Evolutionary conservation across 1,284 basidiomycete species (phyloP).

Genomic region (Ceratobasidium theobromae): DNA sequence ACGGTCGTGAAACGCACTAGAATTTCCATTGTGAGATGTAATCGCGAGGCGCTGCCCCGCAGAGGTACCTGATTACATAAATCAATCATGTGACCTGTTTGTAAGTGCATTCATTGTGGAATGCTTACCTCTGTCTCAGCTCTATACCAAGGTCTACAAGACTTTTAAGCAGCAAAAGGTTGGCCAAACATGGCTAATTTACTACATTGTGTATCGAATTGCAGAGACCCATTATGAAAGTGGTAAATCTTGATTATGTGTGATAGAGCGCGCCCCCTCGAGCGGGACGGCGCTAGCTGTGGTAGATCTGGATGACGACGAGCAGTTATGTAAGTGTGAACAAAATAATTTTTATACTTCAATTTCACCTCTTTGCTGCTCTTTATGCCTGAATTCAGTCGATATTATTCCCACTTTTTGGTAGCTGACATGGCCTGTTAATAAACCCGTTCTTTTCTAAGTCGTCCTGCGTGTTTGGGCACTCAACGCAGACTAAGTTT

Average conservation of each 20-base stretch:
- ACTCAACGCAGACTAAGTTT: slow-evolving; percentile 55
- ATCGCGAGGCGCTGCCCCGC: no score
- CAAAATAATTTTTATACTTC: slow-evolving; percentile 29
- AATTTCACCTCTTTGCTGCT: neutral
- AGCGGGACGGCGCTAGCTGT: slow-evolving; percentile 52
- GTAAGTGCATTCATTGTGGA: no score
- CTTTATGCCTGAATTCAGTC: slow-evolving; percentile 53
- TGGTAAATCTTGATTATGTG: slow-evolving; percentile 46
- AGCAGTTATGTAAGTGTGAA: slow-evolving; percentile 59
- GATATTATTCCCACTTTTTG: slow-evolving; percentile 69
- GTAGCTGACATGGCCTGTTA: slow-evolving; percentile 59
- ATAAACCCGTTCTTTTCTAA: slow-evolving; percentile 63
- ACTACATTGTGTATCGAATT: slow-evolving; percentile 84
- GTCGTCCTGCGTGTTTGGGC: no score
- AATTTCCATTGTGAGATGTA: no score
- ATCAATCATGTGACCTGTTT: no score
- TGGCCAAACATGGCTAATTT: slow-evolving; percentile 65
- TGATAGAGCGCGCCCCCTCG: slow-evolving; percentile 66
- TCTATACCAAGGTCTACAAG: slow-evolving; percentile 89
- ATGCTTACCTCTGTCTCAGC: no score
- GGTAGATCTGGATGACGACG: slow-evolving; percentile 62
- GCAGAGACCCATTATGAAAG: slow-evolving; percentile 78
- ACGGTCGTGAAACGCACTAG: no score
- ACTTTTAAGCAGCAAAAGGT: slow-evolving; percentile 75
- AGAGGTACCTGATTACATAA: no score